These are phyloP conservation scores for Apiospora pterosperma DNA, from an alignment of 2,329 filamentous ascomycete genomes.

Conservation along the genomic window DNA sequence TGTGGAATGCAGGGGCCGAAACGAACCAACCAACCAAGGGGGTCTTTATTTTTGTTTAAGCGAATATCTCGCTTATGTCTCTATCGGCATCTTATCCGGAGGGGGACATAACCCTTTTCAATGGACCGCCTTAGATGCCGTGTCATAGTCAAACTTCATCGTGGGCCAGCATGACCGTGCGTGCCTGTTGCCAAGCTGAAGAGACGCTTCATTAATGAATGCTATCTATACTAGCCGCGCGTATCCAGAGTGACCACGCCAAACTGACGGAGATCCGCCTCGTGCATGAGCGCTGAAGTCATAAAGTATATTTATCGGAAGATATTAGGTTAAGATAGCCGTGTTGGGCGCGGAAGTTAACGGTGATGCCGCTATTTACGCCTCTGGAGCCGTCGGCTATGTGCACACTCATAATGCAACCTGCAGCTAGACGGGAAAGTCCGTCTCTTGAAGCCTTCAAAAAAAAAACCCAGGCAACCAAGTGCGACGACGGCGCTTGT, in stretches of 20 bases:
- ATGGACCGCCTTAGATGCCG: too few species aligned
- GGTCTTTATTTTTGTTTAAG: not conserved
- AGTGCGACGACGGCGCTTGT: not conserved
- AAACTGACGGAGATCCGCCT: not conserved
- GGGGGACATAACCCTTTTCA: too few species aligned
- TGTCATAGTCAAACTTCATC: too few species aligned
- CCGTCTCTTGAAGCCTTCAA: not conserved
- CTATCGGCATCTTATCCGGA: not conserved
- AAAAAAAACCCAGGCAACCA: not conserved
- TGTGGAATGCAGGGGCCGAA: not conserved
- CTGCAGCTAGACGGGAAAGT: not conserved
- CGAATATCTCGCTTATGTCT: not conserved
- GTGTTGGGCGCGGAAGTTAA: not conserved
- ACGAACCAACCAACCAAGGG: not conserved
- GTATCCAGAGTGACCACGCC: not conserved
- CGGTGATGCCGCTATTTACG: not conserved
- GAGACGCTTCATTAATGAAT: too few species aligned
- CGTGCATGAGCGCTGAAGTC: not conserved
- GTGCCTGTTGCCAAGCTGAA: too few species aligned
- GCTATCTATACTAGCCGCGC: too few species aligned
- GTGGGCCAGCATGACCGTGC: too few species aligned
- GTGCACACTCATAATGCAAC: not conserved
- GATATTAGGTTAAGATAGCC: not conserved
- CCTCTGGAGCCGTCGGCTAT: not conserved
- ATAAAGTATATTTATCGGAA: not conserved